A percentile compares a stretch with the other conserved stretches of the same genome.
Evolutionary conservation across 23 red algal genomes (phyloP).

Genomic region (Gracilaria domingensis): DNA sequence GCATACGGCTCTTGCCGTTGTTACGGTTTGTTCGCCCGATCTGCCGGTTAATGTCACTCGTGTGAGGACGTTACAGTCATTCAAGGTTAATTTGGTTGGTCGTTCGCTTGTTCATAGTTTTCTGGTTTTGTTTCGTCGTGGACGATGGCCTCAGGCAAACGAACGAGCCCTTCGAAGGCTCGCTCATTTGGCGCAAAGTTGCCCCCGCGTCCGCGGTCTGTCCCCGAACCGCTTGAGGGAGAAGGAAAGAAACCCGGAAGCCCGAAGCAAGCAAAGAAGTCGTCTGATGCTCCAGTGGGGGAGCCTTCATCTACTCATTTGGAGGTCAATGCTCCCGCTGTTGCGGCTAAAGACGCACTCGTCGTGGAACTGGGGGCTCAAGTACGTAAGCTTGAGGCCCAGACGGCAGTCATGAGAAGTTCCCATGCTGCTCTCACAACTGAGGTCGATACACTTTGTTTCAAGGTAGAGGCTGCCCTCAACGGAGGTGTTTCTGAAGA

Average conservation of each 20-base stretch:
- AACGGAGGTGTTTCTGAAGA: slow-evolving; percentile 3
- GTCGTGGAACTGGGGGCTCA: neutral
- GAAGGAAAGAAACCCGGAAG: neutral
- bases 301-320: neutral
- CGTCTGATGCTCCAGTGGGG: neutral
- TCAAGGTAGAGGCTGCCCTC: slow-evolving; percentile 1
- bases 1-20: neutral
- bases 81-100: neutral
- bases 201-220: slow-evolving; percentile 5
- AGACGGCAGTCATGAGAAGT: neutral
- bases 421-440: neutral
- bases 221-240: neutral
- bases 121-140: neutral
- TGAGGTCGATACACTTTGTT: slow-evolving; percentile 1
- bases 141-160: neutral
- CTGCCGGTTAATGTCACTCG: neutral
- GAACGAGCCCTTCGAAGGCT: neutral
- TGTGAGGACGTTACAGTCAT: neutral
- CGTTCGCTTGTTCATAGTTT: neutral
- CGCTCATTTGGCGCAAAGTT: neutral
- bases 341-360: neutral
- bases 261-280: neutral
- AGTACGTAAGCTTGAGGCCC: neutral
- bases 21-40: neutral
- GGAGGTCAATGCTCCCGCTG: neutral